Conservation (phyloP, 257 asterid species). For the Solanum paucissectum region DNA sequence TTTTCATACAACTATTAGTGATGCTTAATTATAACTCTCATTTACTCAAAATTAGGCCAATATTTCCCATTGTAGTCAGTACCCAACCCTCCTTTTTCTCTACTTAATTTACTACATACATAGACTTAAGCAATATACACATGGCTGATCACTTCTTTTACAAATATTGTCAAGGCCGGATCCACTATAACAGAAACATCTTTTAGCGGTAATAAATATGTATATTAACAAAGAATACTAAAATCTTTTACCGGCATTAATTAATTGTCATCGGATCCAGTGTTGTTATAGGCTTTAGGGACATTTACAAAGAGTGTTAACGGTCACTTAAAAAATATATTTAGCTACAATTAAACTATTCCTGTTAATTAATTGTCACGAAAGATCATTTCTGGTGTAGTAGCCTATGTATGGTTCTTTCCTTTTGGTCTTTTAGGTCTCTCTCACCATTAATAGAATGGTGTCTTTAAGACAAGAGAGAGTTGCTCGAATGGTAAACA, state of each 20-base stretch:
- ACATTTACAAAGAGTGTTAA: no score
- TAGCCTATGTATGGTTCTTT: no score
- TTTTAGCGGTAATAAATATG: not conserved
- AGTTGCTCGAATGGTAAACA: no score
- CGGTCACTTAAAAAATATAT: no score
- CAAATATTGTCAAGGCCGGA: not conserved
- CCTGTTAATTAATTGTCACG: no score
- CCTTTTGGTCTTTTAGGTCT: no score
- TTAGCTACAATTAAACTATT: no score
- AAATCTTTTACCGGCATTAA: no score
- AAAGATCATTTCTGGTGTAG: no score
- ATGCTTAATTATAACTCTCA: not conserved
- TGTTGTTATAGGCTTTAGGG: no score
- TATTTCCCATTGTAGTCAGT: not conserved
- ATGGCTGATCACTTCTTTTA: not conserved
- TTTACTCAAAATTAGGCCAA: not conserved
- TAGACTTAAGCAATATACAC: not conserved
- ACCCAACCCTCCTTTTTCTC: not conserved
- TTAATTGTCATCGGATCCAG: not conserved
- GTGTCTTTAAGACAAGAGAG: no score
- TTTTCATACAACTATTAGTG: slow-evolving; percentile 39
- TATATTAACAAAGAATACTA: not conserved
- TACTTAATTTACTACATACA: not conserved
- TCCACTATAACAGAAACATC: not conserved
- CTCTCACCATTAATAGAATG: no score